Evolutionary conservation across 78 protist species (phyloP).

Genomic region (Dictyostelium intermedium): DNA sequence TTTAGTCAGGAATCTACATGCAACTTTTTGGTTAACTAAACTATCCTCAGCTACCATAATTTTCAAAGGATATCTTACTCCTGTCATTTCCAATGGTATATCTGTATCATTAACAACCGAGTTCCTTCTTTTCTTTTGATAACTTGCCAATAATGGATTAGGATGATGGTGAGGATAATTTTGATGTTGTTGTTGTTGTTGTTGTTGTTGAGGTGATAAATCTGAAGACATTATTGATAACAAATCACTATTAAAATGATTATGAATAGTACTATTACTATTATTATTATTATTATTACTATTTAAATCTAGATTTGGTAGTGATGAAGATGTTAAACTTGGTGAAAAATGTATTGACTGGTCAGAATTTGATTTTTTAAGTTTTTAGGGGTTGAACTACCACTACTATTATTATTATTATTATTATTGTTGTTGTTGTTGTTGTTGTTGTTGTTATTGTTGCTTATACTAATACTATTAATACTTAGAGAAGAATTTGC

Average conservation of each 20-base stretch:
- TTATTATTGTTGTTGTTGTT: not conserved
- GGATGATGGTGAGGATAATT: not conserved
- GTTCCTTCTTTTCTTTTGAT: slow-evolving; percentile 2
- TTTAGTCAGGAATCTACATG: slow-evolving; percentile 6
- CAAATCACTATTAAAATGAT: not conserved
- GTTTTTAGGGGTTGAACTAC: not conserved
- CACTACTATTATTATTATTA: not conserved
- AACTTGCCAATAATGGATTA: not conserved
- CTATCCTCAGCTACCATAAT: slow-evolving; percentile 48
- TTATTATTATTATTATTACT: not conserved
- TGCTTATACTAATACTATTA: no score
- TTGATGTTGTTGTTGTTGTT: slow-evolving; percentile 28
- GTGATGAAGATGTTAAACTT: not conserved
- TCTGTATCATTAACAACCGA: slow-evolving; percentile 26
- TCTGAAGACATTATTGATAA: not conserved
- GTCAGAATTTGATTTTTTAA: not conserved
- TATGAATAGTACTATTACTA: no score
- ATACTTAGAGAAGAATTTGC: not conserved
- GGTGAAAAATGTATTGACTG: not conserved
- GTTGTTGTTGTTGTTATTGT: not conserved
- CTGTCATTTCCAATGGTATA: slow-evolving; percentile 48
- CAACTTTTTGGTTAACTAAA: slow-evolving; percentile 26
- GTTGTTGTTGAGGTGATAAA: slow-evolving; percentile 10
- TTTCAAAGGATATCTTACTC: slow-evolving; percentile 6
- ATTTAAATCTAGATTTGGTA: not conserved